phyloP scores from a whole-genome alignment of 768 basidiomycete genomes.

The Phaffia australis region DNA sequence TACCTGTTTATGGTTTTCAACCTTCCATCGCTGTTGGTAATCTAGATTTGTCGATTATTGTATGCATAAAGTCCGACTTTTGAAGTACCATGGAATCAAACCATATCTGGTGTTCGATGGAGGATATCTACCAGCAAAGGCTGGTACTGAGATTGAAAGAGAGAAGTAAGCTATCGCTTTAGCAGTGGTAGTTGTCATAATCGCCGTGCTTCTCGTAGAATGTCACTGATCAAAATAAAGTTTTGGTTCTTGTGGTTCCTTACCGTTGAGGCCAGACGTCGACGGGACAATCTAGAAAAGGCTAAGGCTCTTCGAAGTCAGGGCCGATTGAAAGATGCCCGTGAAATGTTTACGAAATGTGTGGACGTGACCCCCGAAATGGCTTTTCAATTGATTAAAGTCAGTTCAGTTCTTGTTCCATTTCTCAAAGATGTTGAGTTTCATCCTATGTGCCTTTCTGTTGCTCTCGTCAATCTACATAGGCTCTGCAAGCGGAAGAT shows the following conservation, averaged over 20 bases:
- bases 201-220: background rate
- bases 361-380: constrained; percentile 93
- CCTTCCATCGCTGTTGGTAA: background rate
- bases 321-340: constrained; percentile 67
- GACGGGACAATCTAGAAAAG: constrained; percentile 63
- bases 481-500: constrained; percentile 75
- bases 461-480: constrained; percentile 12
- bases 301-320: constrained; percentile 64
- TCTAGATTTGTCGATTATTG: constrained; percentile 88
- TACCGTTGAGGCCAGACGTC: constrained; percentile 40
- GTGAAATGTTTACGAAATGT: constrained; percentile 80
- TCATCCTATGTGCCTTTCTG: background rate
- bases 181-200: background rate
- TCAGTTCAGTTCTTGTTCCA: constrained; percentile 31
- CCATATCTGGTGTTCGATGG: constrained; percentile 96
- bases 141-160: constrained; percentile 71
- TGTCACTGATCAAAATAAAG: background rate
- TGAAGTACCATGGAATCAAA: constrained; percentile 69
- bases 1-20: background rate
- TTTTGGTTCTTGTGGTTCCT: background rate
- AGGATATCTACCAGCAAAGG: constrained; percentile 88
- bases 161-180: constrained; percentile 41
- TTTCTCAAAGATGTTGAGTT: background rate
- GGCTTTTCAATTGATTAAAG: constrained; percentile 97
- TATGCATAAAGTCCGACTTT: constrained; percentile 78